Evolutionary conservation across 345 rosid genomes (phyloP), one percentile per base, ranked within the genome.

Genomic region (Citrus cavaleriei): DNA sequence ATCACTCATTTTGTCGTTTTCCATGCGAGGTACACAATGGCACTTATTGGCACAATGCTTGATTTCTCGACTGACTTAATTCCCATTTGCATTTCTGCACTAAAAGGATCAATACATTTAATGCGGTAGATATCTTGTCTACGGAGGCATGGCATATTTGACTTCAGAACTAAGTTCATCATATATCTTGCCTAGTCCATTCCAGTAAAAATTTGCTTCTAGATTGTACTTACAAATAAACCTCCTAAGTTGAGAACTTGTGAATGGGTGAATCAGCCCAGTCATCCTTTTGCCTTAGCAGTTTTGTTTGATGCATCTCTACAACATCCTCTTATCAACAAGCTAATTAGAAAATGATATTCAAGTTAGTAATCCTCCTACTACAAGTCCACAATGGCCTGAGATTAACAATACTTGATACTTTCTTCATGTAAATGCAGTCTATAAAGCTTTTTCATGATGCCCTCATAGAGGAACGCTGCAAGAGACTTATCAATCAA

Each of bases 1-100:
- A 63, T 84, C 63, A 34, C 84, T 10, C 87, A 79, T 63, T 84
- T 84, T 34, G 72, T 72, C 4, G 81, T 81, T 34, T 84, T 81
- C 14, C 79, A 76, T 9, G 87, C 42, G 12, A 40, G 42, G 42
- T 8, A 8, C 42, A 77, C 77, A 79, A 32, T 3, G 34, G 34
- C 34, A 32, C 34, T 32, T 32, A 32, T 32, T 32, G 34, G 34
- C 42, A 79, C 77, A 79, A 55, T 80, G 34, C n/a, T 59, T 22
- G 34, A 14, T 61, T 27, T 35, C 34, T 68, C 25, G 12, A 6
- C 10, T 19, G 38, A 14, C 2, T 37, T 25, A 62, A 32, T n/a
- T 62, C 27, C 16, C 66, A 21, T 62, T 74, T 59, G 0, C 12
- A 22, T 60, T 60, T 60, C 22, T 2, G 38, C 27, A 25, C n/a